These are phyloP conservation scores for Fraxinus anomala DNA, from an alignment of 257 asterid species.

Conservation along the genomic window DNA sequence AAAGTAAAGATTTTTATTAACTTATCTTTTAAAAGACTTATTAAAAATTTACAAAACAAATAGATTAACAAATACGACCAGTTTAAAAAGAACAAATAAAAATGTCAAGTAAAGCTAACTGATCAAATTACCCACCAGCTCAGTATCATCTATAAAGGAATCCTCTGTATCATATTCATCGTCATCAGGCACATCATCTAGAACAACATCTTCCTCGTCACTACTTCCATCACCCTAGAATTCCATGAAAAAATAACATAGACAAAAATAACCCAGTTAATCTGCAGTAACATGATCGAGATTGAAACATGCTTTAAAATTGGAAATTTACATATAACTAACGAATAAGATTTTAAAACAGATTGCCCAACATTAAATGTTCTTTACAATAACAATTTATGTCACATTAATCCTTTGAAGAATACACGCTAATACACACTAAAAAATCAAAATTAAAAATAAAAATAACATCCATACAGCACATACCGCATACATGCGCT, in stretches of 20 bases:
- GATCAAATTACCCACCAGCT: slow-evolving; percentile 58
- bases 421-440: neutral
- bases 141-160: slow-evolving; percentile 95
- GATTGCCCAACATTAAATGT: neutral
- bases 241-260: slow-evolving; percentile 8
- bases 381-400: neutral
- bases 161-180: slow-evolving; percentile 98
- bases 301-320: neutral
- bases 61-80: neutral
- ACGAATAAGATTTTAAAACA: neutral
- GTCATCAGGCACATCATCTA: slow-evolving; percentile 86
- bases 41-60: neutral
- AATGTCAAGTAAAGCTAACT: neutral
- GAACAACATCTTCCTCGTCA: slow-evolving; percentile 84
- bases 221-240: slow-evolving; percentile 82
- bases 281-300: neutral
- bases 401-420: neutral
- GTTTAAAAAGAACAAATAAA: neutral
- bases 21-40: neutral
- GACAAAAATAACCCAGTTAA: neutral
- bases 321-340: neutral
- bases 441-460: neutral
- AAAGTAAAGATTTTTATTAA: neutral
- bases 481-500: slow-evolving; percentile 95
- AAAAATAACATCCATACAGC: slow-evolving; percentile 1